Conservation (phyloP, 805 yeast species). For the Cyberlindnera maritima region DNA sequence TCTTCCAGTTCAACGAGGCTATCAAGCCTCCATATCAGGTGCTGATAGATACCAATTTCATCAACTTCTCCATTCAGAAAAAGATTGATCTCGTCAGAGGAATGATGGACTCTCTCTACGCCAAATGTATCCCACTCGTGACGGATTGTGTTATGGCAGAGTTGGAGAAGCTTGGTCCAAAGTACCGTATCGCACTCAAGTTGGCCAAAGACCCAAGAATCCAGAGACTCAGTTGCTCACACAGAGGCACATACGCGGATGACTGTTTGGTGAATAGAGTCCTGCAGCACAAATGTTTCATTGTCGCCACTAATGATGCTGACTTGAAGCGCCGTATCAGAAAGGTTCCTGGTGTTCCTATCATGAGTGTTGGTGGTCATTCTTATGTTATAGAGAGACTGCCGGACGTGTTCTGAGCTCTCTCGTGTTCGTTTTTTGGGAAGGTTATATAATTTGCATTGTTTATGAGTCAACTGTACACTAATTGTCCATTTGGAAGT, state of each 20-base stretch:
- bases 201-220: slow-evolving; percentile 94
- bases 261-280: slow-evolving; percentile 94
- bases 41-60: slow-evolving; percentile 92
- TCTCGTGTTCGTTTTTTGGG: neutral
- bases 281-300: slow-evolving; percentile 93
- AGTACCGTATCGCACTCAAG: slow-evolving; percentile 86
- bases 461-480: neutral
- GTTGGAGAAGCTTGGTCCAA: slow-evolving; percentile 92
- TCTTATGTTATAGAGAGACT: slow-evolving; percentile 89
- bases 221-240: slow-evolving; percentile 81
- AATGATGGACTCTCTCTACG: slow-evolving; percentile 92
- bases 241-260: slow-evolving; percentile 97
- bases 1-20: slow-evolving; percentile 91
- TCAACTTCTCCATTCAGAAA: slow-evolving; percentile 94
- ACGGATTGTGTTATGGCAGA: slow-evolving; percentile 99
- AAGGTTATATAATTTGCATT: slow-evolving; percentile 5
- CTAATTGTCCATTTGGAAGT: neutral
- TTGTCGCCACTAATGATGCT: slow-evolving; percentile 98
- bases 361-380: slow-evolving; percentile 95
- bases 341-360: slow-evolving; percentile 95
- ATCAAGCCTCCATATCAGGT: slow-evolving; percentile 98
- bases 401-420: slow-evolving; percentile 76
- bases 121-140: slow-evolving; percentile 91
- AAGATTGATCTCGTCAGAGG: slow-evolving; percentile 94
- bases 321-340: slow-evolving; percentile 91